phyloP scores from a whole-genome alignment of 495 filamentous ascomycete species.

The Penicillium argentinense region DNA sequence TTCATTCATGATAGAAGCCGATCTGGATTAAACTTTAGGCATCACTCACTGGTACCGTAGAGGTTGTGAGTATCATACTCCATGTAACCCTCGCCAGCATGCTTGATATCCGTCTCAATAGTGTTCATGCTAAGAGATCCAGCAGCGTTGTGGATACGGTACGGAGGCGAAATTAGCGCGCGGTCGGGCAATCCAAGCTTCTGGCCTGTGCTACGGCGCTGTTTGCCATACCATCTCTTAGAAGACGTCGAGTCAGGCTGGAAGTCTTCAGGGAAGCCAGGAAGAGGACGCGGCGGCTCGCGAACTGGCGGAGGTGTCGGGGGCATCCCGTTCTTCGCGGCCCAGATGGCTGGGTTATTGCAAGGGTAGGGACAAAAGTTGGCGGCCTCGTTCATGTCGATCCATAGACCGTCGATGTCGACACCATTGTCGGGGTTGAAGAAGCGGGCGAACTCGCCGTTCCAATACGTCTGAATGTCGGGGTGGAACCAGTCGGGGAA shows the following conservation, averaged over 20 bases:
- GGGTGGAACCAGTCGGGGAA: conserved; percentile 85
- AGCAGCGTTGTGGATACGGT: conserved; percentile 71
- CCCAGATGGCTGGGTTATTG: conserved; percentile 54
- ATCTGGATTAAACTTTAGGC: too few relatives aligned
- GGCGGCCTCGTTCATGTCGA: conserved; percentile 79
- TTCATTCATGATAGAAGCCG: too few relatives aligned
- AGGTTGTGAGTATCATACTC: conserved; percentile 88
- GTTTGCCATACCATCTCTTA: conserved; percentile 6
- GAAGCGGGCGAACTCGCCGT: conserved; percentile 66
- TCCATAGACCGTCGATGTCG: conserved; percentile 86
- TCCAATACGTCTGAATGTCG: conserved; percentile 69
- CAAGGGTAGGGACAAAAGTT: conserved; percentile 79
- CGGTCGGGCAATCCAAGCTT: conserved; percentile 59
- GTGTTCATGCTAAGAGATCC: conserved; percentile 72
- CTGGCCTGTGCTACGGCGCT: conserved; percentile 17
- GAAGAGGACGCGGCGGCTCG: conserved; percentile 56
- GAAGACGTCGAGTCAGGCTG: conserved; percentile 54
- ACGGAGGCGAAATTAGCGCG: conserved; percentile 70
- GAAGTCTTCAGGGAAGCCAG: conserved; percentile 71
- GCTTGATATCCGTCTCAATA: conserved; percentile 70
- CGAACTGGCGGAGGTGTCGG: conserved; percentile 66
- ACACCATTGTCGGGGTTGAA: conserved; percentile 66
- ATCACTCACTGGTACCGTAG: conserved; percentile 69
- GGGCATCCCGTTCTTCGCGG: conserved; percentile 58
- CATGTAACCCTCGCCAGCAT: conserved; percentile 61